phyloP scores from a whole-genome alignment of 2,329 filamentous ascomycete genomes.

The Aureobasidium mangrovei region DNA sequence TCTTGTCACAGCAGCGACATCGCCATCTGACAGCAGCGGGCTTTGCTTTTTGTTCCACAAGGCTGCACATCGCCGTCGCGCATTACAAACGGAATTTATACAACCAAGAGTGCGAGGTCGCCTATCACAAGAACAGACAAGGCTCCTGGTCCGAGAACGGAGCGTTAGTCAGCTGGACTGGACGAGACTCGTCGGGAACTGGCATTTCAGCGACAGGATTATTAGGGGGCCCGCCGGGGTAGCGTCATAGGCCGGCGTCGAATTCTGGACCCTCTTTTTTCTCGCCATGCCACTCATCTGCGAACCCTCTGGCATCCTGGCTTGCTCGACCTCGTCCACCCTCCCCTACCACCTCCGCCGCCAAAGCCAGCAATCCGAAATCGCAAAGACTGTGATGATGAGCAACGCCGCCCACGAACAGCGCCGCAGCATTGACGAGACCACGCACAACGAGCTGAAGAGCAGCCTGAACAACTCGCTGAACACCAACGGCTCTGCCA shows the following conservation, averaged over 20 bases:
- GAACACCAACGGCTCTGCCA: neutral
- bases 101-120: too few relatives aligned
- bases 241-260: neutral
- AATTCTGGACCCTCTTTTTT: slow-evolving; percentile 9
- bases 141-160: neutral
- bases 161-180: neutral
- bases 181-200: too few relatives aligned
- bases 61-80: too few relatives aligned
- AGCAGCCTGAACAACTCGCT: slow-evolving; percentile 13
- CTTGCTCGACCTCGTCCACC: slow-evolving; percentile 11
- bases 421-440: slow-evolving; percentile 12
- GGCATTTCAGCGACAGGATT: too few relatives aligned
- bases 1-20: too few relatives aligned
- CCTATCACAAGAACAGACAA: too few relatives aligned
- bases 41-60: too few relatives aligned
- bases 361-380: slow-evolving; percentile 25
- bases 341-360: slow-evolving; percentile 21
- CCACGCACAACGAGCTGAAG: slow-evolving; percentile 12
- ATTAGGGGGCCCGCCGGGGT: too few relatives aligned
- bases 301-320: slow-evolving; percentile 9
- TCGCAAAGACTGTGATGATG: slow-evolving; percentile 25
- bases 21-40: too few relatives aligned
- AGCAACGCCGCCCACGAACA: slow-evolving; percentile 18
- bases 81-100: too few relatives aligned
- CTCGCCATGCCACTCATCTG: slow-evolving; percentile 17